These are phyloP conservation scores for Apophysomyces ossiformis DNA, from an alignment of 371 early-diverging fungal species.

Conservation along the genomic window DNA sequence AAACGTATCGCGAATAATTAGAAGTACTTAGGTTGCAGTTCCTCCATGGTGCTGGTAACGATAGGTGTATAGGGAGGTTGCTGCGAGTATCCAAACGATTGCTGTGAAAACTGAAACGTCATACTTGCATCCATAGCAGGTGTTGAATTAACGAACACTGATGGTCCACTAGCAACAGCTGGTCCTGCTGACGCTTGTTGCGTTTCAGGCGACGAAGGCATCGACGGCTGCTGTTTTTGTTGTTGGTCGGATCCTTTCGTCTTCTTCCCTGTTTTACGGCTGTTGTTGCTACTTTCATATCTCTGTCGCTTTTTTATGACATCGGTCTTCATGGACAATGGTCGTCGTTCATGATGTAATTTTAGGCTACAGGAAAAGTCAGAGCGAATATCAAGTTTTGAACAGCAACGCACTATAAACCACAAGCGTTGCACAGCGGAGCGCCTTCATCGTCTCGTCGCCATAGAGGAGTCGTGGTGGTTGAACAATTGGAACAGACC, in stretches of 20 bases:
- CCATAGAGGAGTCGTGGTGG: slow-evolving; percentile 94
- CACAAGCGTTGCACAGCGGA: slow-evolving; percentile 95
- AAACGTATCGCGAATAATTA: background rate
- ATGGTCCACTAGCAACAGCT: background rate
- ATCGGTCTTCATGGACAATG: slow-evolving; percentile 73
- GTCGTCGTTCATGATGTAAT: slow-evolving; percentile 82
- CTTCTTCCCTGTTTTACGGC: slow-evolving; percentile 24
- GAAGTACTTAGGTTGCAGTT: slow-evolving; percentile 2
- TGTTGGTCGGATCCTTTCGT: slow-evolving; percentile 20
- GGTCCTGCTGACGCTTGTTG: background rate
- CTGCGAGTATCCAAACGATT: background rate
- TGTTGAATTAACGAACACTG: background rate
- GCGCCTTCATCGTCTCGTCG: slow-evolving; percentile 86
- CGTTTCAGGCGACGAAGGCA: slow-evolving; percentile 15
- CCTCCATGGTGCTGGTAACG: slow-evolving; percentile 1
- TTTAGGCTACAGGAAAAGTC: slow-evolving; percentile 52
- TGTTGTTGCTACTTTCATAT: slow-evolving; percentile 52
- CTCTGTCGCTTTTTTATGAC: slow-evolving; percentile 82
- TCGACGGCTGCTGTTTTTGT: slow-evolving; percentile 9
- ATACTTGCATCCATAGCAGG: slow-evolving; percentile 6
- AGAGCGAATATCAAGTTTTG: slow-evolving; percentile 6
- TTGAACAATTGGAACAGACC: slow-evolving; percentile 86
- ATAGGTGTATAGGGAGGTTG: slow-evolving; percentile 4
- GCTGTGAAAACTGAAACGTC: slow-evolving; percentile 5
- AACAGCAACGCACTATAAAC: slow-evolving; percentile 76